Base-by-base conservation (phyloP, 106 monocot species). In the Dactylorhiza incarnata region DNA sequence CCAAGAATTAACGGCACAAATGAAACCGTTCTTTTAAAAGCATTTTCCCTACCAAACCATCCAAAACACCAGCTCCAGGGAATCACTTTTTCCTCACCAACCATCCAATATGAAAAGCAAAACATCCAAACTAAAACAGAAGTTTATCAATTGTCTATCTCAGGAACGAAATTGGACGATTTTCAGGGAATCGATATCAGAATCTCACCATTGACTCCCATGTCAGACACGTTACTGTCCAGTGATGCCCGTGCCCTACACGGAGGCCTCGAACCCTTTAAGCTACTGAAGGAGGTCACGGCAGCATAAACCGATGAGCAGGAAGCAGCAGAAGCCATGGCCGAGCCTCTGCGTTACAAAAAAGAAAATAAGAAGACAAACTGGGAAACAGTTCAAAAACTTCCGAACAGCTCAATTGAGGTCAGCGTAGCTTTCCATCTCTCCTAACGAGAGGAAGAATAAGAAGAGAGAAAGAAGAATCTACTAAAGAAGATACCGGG, bases 201-300 rank as follows among this genome's bases (percentile, higher is more conserved):
- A 49, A 48, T 72, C 78, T 81, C 83, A 94, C 93, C 93, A 55
- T 88, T 90, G 48, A 85, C 82, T 8, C 86, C 52, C 93, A 94
- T 94, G 55, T 94, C 88, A 11, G 93, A 88, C 7, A 94, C 90
- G 50, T 86, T 78, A 65, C 65, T 74, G 73, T 94, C 90, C 6
- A 94, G 81, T 5, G 93, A 84, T 14, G 84, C 70, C 68, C 84
- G 83, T 22, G 79, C 82, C 9, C 52, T 48, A 52, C 67, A 23
- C 6, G 45, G 48, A 73, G 49, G 24, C 54, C 52, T 61, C 12
- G 56, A 67, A 49, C 14, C 24, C 59, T 9, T 59, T 29, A 25
- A 55, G 6, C 24, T 55, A 9, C 68, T 45, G 49, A 83, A 70
- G 56, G 75, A 78, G 52, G 78, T 46, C 44, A 67, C 61, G 23